Evolutionary conservation across 225 moss, liverwort and hornwort genomes (phyloP).

Genomic region (Polytrichum commune): DNA sequence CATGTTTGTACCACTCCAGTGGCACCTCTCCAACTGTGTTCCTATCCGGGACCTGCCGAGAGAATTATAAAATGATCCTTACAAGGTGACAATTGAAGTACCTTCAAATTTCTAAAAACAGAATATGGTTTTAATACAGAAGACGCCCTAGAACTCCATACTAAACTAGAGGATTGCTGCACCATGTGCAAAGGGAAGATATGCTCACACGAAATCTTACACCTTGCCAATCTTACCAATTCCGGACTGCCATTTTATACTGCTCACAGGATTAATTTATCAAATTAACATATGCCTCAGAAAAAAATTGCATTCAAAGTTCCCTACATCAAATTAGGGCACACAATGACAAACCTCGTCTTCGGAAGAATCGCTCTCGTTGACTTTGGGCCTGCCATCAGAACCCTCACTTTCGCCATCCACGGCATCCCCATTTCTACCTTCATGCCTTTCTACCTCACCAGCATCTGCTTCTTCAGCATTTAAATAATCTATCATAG

Average conservation of each 20-base stretch:
- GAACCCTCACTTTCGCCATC: constrained; percentile 16
- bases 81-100: background rate
- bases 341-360: constrained; percentile 48
- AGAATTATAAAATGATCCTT: background rate
- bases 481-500: constrained; percentile 45
- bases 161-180: too few relatives aligned
- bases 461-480: constrained; percentile 16
- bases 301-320: too few relatives aligned
- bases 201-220: too few relatives aligned
- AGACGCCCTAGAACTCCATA: background rate
- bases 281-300: too few relatives aligned
- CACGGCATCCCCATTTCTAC: constrained; percentile 16
- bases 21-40: constrained; percentile 96
- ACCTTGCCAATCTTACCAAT: too few relatives aligned
- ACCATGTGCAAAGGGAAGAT: too few relatives aligned
- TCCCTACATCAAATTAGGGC: too few relatives aligned
- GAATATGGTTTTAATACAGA: background rate
- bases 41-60: constrained; percentile 56
- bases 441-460: constrained; percentile 9
- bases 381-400: constrained; percentile 17
- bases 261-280: too few relatives aligned
- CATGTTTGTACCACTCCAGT: constrained; percentile 89
- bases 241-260: too few relatives aligned
- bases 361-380: constrained; percentile 79
- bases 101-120: background rate